Conservation (phyloP, 2,329 filamentous ascomycete species). For the Colletotrichum sp. region DNA sequence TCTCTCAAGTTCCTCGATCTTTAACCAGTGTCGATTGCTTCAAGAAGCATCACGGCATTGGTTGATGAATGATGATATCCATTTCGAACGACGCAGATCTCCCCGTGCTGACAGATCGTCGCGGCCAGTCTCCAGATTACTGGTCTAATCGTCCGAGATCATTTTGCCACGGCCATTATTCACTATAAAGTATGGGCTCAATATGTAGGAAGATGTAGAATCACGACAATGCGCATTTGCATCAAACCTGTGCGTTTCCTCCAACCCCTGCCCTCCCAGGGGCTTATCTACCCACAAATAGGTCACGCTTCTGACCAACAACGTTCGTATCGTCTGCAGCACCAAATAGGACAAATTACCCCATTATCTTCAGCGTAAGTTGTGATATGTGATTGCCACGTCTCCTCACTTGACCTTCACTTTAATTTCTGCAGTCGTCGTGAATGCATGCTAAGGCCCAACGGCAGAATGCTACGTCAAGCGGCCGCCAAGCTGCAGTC, state of each 20-base stretch:
- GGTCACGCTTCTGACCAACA: not conserved
- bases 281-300: not conserved
- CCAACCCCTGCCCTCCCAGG: not conserved
- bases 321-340: not conserved
- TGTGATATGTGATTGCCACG: not conserved
- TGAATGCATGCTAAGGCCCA: not conserved
- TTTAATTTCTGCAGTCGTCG: not conserved
- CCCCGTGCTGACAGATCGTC: not conserved
- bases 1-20: not conserved
- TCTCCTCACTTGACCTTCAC: not conserved
- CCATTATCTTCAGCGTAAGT: not conserved
- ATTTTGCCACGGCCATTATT: rapidly evolving
- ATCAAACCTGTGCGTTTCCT: not conserved
- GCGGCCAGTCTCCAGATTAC: not conserved
- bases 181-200: not conserved
- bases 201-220: not conserved
- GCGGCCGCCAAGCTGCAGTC: not conserved
- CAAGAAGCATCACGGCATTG: rapidly evolving
- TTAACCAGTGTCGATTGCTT: not conserved
- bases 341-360: not conserved
- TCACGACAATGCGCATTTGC: not conserved
- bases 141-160: not conserved
- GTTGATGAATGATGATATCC: not conserved
- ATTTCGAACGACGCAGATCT: not conserved
- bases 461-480: not conserved